A percentile compares a stretch with the other conserved stretches of the same genome.
Evolutionary conservation across 805 yeast genomes (phyloP).

Genomic region (Maudiozyma turicensis): DNA sequence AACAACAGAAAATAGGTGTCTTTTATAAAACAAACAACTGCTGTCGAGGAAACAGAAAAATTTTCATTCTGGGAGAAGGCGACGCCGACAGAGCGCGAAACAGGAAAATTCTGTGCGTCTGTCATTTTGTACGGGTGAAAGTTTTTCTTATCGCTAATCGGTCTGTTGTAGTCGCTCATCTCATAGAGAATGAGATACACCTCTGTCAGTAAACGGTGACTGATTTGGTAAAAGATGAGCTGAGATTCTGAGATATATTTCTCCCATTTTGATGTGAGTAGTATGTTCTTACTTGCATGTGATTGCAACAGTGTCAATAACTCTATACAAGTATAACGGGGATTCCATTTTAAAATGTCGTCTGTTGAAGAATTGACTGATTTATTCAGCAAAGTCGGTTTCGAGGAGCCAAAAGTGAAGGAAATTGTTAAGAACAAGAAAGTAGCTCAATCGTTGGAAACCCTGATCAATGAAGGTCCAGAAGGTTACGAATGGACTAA

Average conservation of each 20-base stretch:
- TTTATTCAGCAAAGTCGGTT: conserved; percentile 41
- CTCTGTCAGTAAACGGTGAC: too few species aligned
- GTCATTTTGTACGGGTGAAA: conserved; percentile 1
- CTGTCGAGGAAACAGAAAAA: too few species aligned
- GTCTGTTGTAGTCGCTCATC: too few species aligned
- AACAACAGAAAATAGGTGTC: too few species aligned
- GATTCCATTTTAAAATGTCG: conserved; percentile 9
- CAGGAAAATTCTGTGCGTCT: conserved; percentile 1
- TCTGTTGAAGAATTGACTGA: conserved; percentile 31
- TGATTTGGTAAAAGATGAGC: neutral
- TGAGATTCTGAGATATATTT: too few species aligned
- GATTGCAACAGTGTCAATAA: neutral
- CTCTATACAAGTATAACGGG: too few species aligned
- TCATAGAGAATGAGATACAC: too few species aligned
- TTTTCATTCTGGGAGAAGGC: too few species aligned
- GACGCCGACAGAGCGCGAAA: neutral
- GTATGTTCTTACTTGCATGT: too few species aligned
- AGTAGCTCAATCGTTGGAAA: conserved; percentile 60
- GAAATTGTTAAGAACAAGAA: conserved; percentile 83
- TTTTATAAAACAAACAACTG: too few species aligned
- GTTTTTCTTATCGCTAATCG: neutral
- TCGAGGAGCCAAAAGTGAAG: conserved; percentile 61
- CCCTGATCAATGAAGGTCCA: conserved; percentile 40
- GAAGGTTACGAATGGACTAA: conserved; percentile 33
- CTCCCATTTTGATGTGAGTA: neutral